Base-by-base conservation (phyloP, 1,284 basidiomycete species). In the Cryptococcus jaspeensis region DNA sequence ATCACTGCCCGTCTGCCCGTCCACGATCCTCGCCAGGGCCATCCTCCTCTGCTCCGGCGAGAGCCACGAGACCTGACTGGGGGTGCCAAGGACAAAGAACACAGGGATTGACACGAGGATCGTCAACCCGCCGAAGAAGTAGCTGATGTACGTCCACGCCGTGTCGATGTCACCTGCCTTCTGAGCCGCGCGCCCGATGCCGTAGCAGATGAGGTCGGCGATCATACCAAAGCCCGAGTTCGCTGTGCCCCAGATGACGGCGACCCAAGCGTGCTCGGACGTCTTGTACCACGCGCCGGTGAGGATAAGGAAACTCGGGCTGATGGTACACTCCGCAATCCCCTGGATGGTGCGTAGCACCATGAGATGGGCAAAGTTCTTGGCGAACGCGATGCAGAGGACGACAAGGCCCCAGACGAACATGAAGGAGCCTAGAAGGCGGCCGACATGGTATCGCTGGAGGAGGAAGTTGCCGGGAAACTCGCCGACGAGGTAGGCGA, bases 401-500 rank as follows among this genome's bases (percentile, higher is more conserved):
- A 62, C 60, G 40, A 52, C 44, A 37, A 58, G 16, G 11, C 60
- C 60, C 60, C 60, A 58, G n/a, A 22, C n/a, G 35, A 61, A 47
- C 56, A 61, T 56, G 46, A 40, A 55, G n/a, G 7, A 15, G 16
- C 28, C 41, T n/a, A 55, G 42, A 16, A 47, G 50, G 25, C 39
- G 42, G 8, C 57, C 60, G n/a, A 61, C 35, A 36, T 35, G 53
- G 1, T 41, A 41, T 2, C 44, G n/a, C 37, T 61, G 57, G 11
- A 61, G 53, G 20, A 56, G n/a, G n/a, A n/a, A 2, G 28, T n/a
- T 12, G 1, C n/a, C 9, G 40, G 56, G 42, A 15, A 63, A 57
- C 47, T 69, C 67, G 12, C 66, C 66, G 37, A 67, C 57, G 5
- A 70, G 52, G 45, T 66, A 66, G 8, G 67, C 67, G 42, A 67